Base-by-base conservation (phyloP, 352 stramenopile species). In the Discostella stelligera region DNA sequence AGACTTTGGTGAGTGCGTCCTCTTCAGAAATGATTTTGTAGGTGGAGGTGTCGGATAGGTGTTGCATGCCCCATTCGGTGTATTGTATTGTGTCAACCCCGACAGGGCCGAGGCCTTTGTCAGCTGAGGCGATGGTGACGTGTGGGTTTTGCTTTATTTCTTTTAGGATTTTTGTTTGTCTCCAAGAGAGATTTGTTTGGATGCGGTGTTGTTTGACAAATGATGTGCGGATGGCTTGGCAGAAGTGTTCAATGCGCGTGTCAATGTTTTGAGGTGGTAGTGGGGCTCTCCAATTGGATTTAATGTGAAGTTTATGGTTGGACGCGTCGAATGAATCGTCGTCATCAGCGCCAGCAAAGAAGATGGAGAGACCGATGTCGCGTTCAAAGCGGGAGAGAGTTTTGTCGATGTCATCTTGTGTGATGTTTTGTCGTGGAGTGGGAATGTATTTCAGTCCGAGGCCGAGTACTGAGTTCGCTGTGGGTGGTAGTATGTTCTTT, bases 41-140 rank as follows among this genome's bases (percentile, higher is more conserved):
- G 6, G 13, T 61, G 0, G 46, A n/a, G 0, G 25, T 4, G 23
- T 62, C 32, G 0, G n/a, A 6, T 0, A 75, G 67, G 30, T 75
- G 67, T 2, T 27, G 1, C 0, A 75, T 23, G 1, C 23, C 48
- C 5, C 65, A 44, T n/a, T 39, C 14, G 1, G 68, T 53, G 32
- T 75, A 75, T 48, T 55, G 46, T 27, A 16, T n/a, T 5, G 27
- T 61, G 32, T 46, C 55, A 30, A 75, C 55, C 0, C 27, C 55
- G 18, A 48, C 55, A 14, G 55, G 67, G 9, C 67, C 67, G 3
- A 68, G 32, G 21, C 37, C 32, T 20, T 75, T 75, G 48, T 75
- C 55, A 23, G 67, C 37, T 13, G 67, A 14, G 0, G 56, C 52
- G 25, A 68, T 66, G 5, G 68, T 56, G 3, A 66, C 16, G 8